Evolutionary conservation across 169 alveolate species (phyloP), one percentile per base, ranked within the genome.

Genomic region (Babesia ovis): DNA sequence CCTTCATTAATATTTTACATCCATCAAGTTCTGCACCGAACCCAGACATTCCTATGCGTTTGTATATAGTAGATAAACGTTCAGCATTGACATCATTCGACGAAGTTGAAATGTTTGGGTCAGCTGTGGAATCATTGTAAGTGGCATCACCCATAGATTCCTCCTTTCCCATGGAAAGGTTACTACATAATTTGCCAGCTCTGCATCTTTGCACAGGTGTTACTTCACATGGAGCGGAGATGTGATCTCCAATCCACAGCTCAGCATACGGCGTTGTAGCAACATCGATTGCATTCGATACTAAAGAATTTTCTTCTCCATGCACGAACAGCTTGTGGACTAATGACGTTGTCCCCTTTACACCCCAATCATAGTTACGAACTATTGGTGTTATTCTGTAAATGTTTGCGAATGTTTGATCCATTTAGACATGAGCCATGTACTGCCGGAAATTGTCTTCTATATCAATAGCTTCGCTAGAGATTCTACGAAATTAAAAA

Each of bases 161-260:
- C 56, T 48, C 56, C 32, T 18, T 18, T 8, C n/a, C 8, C 8
- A 39, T 39, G 8, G n/a, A 8, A 39, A 9, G 14, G 56, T 20
- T 18, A 18, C 56, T 20, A 14, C 14, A 9, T 48, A 48, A 8
- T 20, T 5, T 6, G 9, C 27, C 56, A 6, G 56, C 20, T 9
- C 14, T 8, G 46, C 14, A 9, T 39, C 14, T 39, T 39, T 14
- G 46, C 46, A 51, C 64, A 29, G 73, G 64, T 32, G 45, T 42
- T 51, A 79, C 84, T 41, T 37, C 46, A 55, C 81, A 81, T 8
- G 91, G 93, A 22, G 90, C 85, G 41, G 85, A 74, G 23, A 45
- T 77, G 51, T 88, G 93, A 51, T 76, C 75, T 4, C 93, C 93
- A 4, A 88, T 57, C 93, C 93, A 88, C 39, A 88, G 50, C 59